Conservation (phyloP, 177 flowering plant genomes). For the Vitis hybrid region DNA sequence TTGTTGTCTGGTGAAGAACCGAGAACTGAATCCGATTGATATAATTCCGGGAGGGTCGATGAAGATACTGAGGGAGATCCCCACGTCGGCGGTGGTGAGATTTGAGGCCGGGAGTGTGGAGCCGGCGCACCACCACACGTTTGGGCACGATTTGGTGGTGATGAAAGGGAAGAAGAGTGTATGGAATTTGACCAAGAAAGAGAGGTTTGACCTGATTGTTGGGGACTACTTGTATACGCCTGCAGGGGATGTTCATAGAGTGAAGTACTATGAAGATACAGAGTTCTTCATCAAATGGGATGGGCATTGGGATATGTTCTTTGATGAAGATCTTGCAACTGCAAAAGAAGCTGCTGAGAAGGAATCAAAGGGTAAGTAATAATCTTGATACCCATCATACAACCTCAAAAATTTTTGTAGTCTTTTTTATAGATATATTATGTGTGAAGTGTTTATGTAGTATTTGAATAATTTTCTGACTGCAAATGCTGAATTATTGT, state of each 20-base stretch:
- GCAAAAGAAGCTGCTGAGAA: conserved; percentile 25
- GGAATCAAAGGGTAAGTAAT: conserved; percentile 17
- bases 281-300: conserved; percentile 96
- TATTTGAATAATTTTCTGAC: no score
- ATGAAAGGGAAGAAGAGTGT: conserved; percentile 75
- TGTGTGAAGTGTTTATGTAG: no score
- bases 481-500: no score
- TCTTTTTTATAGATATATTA: no score
- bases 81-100: conserved; percentile 80
- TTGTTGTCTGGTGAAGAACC: conserved; percentile 49
- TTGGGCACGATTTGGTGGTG: conserved; percentile 88
- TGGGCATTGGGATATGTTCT: conserved; percentile 79
- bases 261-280: conserved; percentile 76
- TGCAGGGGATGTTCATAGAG: conserved; percentile 82
- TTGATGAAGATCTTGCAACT: conserved; percentile 78
- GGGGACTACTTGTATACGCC: conserved; percentile 90
- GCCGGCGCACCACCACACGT: conserved; percentile 79
- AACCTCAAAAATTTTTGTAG: no score
- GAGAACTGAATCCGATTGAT: conserved; percentile 56
- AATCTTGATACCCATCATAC: no score
- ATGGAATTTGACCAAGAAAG: conserved; percentile 74
- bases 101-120: conserved; percentile 86
- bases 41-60: conserved; percentile 81
- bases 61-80: conserved; percentile 80
- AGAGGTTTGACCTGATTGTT: conserved; percentile 50